Conservation (phyloP, 805 yeast species). For the Lipomyces mesembrius region DNA sequence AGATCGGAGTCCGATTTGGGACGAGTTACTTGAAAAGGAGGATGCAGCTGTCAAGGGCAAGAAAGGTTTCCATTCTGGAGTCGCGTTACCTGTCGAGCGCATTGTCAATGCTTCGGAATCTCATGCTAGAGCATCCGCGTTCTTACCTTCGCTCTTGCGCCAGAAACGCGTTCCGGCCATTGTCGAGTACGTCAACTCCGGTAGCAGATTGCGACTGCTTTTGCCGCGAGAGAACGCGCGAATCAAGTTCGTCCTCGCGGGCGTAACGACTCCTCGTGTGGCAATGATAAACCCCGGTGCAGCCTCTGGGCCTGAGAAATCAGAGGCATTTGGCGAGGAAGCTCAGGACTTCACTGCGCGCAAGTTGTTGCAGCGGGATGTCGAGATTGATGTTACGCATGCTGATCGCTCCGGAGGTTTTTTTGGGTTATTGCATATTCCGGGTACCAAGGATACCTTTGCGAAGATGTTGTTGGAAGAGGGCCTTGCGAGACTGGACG, state of each 20-base stretch:
- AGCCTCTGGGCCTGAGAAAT: constrained; percentile 42
- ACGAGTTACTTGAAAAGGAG: constrained; percentile 71
- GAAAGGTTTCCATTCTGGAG: constrained; percentile 65
- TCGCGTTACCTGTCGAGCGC: constrained; percentile 62
- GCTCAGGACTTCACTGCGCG: constrained; percentile 61
- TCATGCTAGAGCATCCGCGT: constrained; percentile 71
- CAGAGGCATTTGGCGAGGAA: constrained; percentile 49
- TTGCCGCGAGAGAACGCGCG: constrained; percentile 74
- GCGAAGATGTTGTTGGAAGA: constrained; percentile 61
- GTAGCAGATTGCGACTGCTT: constrained; percentile 65
- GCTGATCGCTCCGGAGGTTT: constrained; percentile 82
- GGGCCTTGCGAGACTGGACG: constrained; percentile 71
- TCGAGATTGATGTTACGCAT: constrained; percentile 67
- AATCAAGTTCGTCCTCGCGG: constrained; percentile 75
- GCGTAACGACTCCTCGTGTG: constrained; percentile 57
- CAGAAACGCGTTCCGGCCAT: constrained; percentile 67
- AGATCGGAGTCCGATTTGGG: constrained; percentile 78
- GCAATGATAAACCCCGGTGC: constrained; percentile 17
- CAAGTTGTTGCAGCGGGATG: constrained; percentile 70
- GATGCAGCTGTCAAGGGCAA: constrained; percentile 59
- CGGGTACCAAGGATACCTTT: constrained; percentile 44
- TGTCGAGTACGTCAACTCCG: constrained; percentile 73
- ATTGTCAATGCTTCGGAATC: constrained; percentile 81
- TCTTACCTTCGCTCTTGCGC: constrained; percentile 68
- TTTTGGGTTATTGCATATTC: constrained; percentile 67